Evolutionary conservation across 139 green algal genomes (phyloP).

Genomic region (Diplosphaera chodatii): DNA sequence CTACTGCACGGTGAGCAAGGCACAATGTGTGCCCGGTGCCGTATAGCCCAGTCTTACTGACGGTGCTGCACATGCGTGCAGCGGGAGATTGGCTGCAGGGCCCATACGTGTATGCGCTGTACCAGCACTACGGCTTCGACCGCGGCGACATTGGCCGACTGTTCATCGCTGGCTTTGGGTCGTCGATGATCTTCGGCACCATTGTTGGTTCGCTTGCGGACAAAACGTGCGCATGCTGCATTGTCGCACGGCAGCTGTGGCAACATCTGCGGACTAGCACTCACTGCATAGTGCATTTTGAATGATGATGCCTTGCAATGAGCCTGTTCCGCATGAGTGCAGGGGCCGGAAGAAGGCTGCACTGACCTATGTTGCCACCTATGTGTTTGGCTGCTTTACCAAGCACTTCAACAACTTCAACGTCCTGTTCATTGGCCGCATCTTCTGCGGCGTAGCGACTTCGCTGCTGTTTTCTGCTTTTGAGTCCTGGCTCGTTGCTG

Average conservation of each 20-base stretch:
- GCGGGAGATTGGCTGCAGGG: slow-evolving; percentile 97
- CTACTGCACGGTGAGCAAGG: too few species aligned
- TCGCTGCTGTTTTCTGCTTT: slow-evolving; percentile 95
- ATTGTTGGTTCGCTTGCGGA: slow-evolving; percentile 90
- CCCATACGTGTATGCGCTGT: slow-evolving; percentile 96
- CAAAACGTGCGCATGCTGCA: slow-evolving; percentile 70
- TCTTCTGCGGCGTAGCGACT: slow-evolving; percentile 96
- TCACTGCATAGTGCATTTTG: too few species aligned
- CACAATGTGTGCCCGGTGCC: too few species aligned
- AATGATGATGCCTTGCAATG: neutral
- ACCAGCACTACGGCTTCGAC: slow-evolving; percentile 89
- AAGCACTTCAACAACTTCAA: slow-evolving; percentile 91
- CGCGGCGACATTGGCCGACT: slow-evolving; percentile 85
- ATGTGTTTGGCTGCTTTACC: slow-evolving; percentile 84
- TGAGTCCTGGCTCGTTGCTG: slow-evolving; percentile 91
- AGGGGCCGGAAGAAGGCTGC: slow-evolving; percentile 85
- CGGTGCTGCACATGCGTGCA: slow-evolving; percentile 40
- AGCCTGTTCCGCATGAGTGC: too few species aligned
- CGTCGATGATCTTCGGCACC: slow-evolving; percentile 94
- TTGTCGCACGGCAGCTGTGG: too few species aligned
- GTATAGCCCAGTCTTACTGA: too few species aligned
- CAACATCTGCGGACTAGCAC: too few species aligned
- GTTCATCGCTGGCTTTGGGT: slow-evolving; percentile 98
- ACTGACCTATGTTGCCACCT: slow-evolving; percentile 81
- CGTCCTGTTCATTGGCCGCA: slow-evolving; percentile 82